These are phyloP conservation scores for Cercophora samala DNA, from an alignment of 495 filamentous ascomycete genomes.

Conservation along the genomic window DNA sequence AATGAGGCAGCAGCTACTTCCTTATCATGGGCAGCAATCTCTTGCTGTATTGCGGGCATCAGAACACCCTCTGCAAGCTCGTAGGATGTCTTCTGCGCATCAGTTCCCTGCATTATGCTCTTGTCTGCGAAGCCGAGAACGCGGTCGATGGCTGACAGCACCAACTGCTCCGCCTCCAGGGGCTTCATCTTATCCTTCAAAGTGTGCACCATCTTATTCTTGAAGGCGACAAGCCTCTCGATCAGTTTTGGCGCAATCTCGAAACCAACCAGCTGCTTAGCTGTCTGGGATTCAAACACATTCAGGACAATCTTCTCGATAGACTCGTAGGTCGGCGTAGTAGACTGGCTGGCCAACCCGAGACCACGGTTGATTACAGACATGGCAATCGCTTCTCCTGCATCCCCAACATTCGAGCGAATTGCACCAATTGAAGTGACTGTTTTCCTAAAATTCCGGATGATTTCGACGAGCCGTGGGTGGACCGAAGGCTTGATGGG, in stretches of 20 bases:
- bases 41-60: conserved; percentile 8
- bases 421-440: conserved; percentile 28
- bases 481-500: conserved; percentile 30
- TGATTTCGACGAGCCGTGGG: conserved; percentile 25
- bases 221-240: conserved; percentile 27
- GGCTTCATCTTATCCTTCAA: conserved; percentile 27
- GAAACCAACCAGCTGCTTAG: conserved; percentile 20
- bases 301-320: conserved; percentile 32
- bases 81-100: conserved; percentile 26
- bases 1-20: conserved; percentile 13
- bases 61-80: conserved; percentile 32
- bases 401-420: conserved; percentile 9
- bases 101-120: conserved; percentile 29
- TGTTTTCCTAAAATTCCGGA: conserved; percentile 32
- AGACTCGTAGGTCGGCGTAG: conserved; percentile 26
- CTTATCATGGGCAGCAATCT: conserved; percentile 23
- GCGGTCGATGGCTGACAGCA: conserved; percentile 38
- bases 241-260: conserved; percentile 30
- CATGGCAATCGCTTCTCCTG: conserved; percentile 30
- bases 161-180: conserved; percentile 32
- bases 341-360: conserved; percentile 26
- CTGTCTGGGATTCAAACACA: conserved; percentile 28
- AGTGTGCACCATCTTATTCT: conserved; percentile 26
- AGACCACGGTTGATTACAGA: conserved; percentile 36
- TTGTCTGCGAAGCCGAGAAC: conserved; percentile 36